Base-by-base conservation (phyloP, 2,329 filamentous ascomycete genomes). In the Bipolaris victoriae region DNA sequence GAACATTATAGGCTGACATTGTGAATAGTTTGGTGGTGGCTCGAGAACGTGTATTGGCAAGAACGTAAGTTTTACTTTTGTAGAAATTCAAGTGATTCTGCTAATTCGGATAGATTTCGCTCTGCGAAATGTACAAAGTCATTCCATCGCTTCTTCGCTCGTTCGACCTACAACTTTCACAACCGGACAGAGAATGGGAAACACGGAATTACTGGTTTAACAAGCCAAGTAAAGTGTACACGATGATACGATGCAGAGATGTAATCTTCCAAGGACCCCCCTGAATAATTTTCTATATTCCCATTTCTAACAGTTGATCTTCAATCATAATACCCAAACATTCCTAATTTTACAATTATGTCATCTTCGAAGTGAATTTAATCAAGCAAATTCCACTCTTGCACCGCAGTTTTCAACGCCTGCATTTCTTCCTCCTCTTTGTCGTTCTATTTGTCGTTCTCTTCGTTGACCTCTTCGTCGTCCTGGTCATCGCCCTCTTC, bases 191-290 rank as follows among this genome's bases (percentile, higher is more conserved):
- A 10, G 47, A 50, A 26, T 62, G 51, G 56, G 40, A 60, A 26
- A 58, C 54, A n/a, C 24, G 16, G 2, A 60, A 62, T 3, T 37
- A 55, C 9, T 62, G 57, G 54, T 64, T 62, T 15, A 58, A 56
- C 2, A 62, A 62, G 40, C 54, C 55, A 5, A 53, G 33, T 3
- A 52, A 57, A 10, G 41, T 48, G 5, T 39, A 55, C 11, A 47
- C 47, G 1, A 39, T 3, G 10, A 16, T 55, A 15, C 16, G 16
- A 13, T 20, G 41, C 5, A 31, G 51, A 22, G 2, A 43, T 6
- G 15, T n/a, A 24, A 16, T 10, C 1, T 6, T 15, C 1, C 1
- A 13, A 15, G 16, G 16, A 13, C 2, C 24, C 2, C 11, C 13
- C 3, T 20, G 22, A 39, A 15, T 2, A 15, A 13, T 7, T 10